Conservation (phyloP, 164 flowering plant genomes). For the Saururus chinensis region DNA sequence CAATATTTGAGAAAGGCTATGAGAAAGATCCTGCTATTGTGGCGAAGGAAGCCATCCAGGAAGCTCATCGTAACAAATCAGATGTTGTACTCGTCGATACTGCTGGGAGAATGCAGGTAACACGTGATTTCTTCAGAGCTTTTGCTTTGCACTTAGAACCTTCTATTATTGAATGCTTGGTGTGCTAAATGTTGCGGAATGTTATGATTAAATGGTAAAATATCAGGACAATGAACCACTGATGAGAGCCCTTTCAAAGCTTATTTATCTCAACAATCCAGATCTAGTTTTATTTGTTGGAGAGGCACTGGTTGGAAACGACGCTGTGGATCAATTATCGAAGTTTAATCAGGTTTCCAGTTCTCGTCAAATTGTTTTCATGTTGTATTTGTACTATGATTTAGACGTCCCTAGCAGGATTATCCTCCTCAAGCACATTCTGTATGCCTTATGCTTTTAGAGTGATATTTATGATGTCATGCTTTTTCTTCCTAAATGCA, state of each 20-base stretch:
- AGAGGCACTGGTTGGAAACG: constrained; percentile 95
- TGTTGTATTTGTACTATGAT: neutral
- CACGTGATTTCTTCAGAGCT: neutral
- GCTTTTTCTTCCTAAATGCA: constrained; percentile 36
- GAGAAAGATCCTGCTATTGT: constrained; percentile 97
- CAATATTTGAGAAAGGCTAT: constrained; percentile 21
- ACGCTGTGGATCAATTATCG: constrained; percentile 94
- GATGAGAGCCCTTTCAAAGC: constrained; percentile 96
- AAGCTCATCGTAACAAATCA: constrained; percentile 72
- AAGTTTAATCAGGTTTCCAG: constrained; percentile 77
- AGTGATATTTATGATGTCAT: neutral
- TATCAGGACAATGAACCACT: constrained; percentile 91
- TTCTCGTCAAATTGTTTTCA: neutral
- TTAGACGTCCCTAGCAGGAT: neutral
- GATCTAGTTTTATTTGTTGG: constrained; percentile 94
- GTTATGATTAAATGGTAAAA: neutral
- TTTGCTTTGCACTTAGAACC: neutral
- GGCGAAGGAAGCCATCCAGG: constrained; percentile 63
- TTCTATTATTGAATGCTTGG: neutral
- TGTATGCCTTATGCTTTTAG: neutral
- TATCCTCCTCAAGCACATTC: too few relatives aligned
- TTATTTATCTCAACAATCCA: constrained; percentile 77
- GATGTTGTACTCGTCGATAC: constrained; percentile 97
- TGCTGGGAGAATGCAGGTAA: constrained; percentile 96
- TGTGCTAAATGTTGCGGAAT: neutral